Conservation (phyloP, 345 rosid genomes). For the Barbarea vulgaris region DNA sequence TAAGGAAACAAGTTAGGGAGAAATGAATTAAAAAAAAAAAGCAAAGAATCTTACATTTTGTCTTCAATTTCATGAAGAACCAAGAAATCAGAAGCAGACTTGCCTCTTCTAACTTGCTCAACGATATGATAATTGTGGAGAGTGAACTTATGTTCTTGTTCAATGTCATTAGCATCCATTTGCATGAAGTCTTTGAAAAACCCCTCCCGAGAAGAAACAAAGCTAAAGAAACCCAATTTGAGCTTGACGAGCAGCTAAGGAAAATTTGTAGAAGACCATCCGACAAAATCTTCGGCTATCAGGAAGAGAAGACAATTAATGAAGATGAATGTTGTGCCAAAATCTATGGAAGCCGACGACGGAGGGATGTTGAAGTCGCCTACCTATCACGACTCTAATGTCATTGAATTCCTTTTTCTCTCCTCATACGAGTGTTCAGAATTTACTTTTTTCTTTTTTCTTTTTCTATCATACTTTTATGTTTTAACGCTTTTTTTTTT, state of each 20-base stretch:
- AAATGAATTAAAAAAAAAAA: not conserved
- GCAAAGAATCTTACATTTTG: conserved; percentile 53
- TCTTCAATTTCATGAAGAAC: conserved; percentile 74
- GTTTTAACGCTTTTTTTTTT: not conserved
- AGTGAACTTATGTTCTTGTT: conserved; percentile 52
- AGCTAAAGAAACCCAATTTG: conserved; percentile 1
- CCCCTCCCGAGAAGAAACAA: not conserved
- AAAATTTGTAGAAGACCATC: too few species aligned
- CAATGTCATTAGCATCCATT: conserved; percentile 31
- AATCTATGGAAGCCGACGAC: conserved; percentile 25
- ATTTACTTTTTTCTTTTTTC: not conserved
- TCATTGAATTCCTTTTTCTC: not conserved
- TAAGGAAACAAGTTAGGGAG: not conserved
- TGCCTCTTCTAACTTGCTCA: conserved; percentile 87
- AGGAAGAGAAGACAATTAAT: conserved; percentile 6
- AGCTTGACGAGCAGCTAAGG: conserved; percentile 14
- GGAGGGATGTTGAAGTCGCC: conserved; percentile 23
- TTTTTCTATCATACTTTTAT: not conserved
- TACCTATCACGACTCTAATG: conserved; percentile 6
- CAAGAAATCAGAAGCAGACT: conserved; percentile 84
- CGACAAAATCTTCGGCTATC: not conserved
- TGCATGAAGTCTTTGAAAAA: conserved; percentile 21
- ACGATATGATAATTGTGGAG: conserved; percentile 76
- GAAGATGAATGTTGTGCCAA: not conserved
- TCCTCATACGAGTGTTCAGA: not conserved